Evolutionary conservation across 2,329 filamentous ascomycete species (phyloP).

Genomic region (Penicillium palitans): DNA sequence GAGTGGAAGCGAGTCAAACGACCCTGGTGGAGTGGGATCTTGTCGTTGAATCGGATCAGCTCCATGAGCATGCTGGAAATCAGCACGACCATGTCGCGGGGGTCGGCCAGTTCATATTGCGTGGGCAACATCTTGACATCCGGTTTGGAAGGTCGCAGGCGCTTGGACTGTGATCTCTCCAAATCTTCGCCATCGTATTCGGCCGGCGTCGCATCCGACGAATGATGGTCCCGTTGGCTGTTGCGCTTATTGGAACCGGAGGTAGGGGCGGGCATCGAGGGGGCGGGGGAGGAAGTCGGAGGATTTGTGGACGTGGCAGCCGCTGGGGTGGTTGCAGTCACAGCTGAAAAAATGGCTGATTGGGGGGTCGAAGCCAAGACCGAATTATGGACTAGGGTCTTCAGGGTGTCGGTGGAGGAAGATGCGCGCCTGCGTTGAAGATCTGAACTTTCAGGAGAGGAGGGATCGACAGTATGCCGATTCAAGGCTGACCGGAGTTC

Average conservation of each 20-base stretch:
- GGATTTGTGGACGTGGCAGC: conserved; percentile 18
- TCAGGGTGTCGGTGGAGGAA: conserved; percentile 19
- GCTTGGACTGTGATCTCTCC: conserved; percentile 46
- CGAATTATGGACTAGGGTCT: conserved; percentile 10
- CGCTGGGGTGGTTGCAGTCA: conserved; percentile 13
- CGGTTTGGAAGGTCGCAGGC: conserved; percentile 47
- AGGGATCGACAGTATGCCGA: conserved; percentile 39
- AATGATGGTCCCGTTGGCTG: conserved; percentile 30
- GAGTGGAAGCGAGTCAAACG: conserved; percentile 94
- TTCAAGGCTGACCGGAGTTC: conserved; percentile 43
- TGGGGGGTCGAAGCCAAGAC: conserved; percentile 22
- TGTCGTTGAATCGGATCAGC: conserved; percentile 89
- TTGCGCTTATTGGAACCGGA: conserved; percentile 39
- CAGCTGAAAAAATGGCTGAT: conserved; percentile 17
- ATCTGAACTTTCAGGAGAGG: conserved; percentile 36
- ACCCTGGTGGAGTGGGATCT: conserved; percentile 77
- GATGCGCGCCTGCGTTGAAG: conserved; percentile 37
- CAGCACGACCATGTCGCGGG: conserved; percentile 83
- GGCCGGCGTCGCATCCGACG: conserved; percentile 25
- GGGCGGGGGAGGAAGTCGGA: conserved; percentile 20
- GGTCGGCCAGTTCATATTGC: conserved; percentile 76
- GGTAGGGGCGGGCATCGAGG: conserved; percentile 34
- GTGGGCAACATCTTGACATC: conserved; percentile 58
- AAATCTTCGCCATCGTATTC: conserved; percentile 24
- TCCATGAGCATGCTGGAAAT: conserved; percentile 96